Evolutionary conservation across 169 alveolate genomes (phyloP), one percentile per base, ranked within the genome.

Genomic region (Plasmodium falciparum): DNA sequence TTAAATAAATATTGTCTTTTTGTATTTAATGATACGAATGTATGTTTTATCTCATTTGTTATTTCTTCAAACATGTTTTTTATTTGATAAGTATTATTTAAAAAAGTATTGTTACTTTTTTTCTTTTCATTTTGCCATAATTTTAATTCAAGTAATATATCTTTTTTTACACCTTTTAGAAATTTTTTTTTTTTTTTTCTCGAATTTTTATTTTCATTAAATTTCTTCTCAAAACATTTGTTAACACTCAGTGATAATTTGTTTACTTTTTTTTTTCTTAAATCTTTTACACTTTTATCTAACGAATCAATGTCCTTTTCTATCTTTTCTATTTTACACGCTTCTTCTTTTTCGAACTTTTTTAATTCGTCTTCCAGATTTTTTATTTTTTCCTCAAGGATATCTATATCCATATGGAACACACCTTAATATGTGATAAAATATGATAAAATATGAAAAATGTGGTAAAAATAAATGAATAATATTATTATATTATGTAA

Each of bases 351-450:
- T 24, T 33, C 43, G 11, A 45, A 76, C 17, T 66, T 65, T 22
- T 66, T 52, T 13, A 76, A 20, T 20, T 76, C 67, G 2, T 76
- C 89, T 76, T 76, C 89, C 5, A 76, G 50, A 33, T 63, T 63
- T 63, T 76, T 76, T 49, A 76, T 63, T 56, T 56, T 63, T 22
- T 76, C 89, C 52, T 76, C 89, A 7, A 76, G 33, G 8, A 65
- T 29, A 13, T 76, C 89, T 13, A 76, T 17, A 43, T 65, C 76
- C 89, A 76, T 76, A 20, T 76, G 63, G 12, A 20, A 22, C 39
- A 26, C 45, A 33, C 8, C 45, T 33, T 33, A 33, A 33, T 33
- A 33, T 33, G 0, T 33, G 45, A 33, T 33, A 33, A 33, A 24
- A 33, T 33, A 5, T 33, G 45, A 33, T 33, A 33, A 33, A 24